These are phyloP conservation scores for Tilletiaria anomala DNA, from an alignment of 1,284 basidiomycete genomes.

Conservation along the genomic window DNA sequence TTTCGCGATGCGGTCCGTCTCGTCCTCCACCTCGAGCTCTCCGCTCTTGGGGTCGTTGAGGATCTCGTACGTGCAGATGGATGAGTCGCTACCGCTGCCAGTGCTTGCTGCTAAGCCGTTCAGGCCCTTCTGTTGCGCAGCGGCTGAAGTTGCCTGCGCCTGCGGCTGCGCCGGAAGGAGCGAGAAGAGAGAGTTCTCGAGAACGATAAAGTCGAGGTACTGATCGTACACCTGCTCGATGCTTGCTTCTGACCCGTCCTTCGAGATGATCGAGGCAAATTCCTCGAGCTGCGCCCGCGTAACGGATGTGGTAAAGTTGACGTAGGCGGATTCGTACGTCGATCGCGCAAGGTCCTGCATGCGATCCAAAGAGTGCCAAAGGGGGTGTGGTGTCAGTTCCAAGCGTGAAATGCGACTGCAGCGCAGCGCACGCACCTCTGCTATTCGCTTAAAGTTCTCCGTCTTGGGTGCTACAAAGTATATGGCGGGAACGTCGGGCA, in stretches of 20 bases:
- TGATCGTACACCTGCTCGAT: slow-evolving; percentile 46
- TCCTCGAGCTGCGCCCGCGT: slow-evolving; percentile 80
- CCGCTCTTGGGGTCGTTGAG: slow-evolving; percentile 83
- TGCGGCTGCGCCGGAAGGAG: slow-evolving; percentile 48
- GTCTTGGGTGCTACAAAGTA: slow-evolving; percentile 91
- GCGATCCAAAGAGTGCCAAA: too few species aligned
- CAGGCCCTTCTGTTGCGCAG: neutral
- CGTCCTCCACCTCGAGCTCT: slow-evolving; percentile 80
- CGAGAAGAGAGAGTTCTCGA: slow-evolving; percentile 87
- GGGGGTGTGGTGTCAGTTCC: too few species aligned
- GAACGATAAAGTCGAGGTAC: slow-evolving; percentile 89
- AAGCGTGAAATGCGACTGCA: too few species aligned
- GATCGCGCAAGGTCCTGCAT: neutral
- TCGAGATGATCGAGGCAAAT: slow-evolving; percentile 73
- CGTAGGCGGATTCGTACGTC: neutral
- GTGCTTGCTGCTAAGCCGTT: too few species aligned
- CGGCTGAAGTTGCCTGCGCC: neutral
- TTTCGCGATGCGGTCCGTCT: slow-evolving; percentile 79
- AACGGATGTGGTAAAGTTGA: slow-evolving; percentile 38
- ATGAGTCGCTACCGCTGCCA: neutral
- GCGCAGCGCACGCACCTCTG: too few species aligned
- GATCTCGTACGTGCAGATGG: slow-evolving; percentile 50
- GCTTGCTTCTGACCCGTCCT: slow-evolving; percentile 62
- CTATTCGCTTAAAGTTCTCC: slow-evolving; percentile 58
- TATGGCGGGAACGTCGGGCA: slow-evolving; percentile 89